These are phyloP conservation scores for Aspergillus candidus DNA, from an alignment of 2,329 filamentous ascomycete species.

Conservation along the genomic window DNA sequence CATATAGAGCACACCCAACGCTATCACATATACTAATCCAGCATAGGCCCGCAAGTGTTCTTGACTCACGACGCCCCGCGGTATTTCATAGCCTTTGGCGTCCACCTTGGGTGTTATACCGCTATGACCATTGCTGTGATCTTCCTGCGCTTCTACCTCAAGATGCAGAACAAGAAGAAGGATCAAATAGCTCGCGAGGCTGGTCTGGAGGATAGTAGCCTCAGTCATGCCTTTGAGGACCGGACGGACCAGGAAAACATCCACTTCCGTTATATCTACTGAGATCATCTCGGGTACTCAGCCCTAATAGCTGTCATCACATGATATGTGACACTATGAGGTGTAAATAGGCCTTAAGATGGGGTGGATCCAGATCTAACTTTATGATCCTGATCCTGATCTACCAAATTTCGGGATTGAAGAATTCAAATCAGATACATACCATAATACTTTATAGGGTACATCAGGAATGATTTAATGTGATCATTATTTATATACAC, in stretches of 20 bases:
- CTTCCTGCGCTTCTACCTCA: conserved; percentile 54
- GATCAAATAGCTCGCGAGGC: conserved; percentile 43
- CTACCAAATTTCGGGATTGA: no score
- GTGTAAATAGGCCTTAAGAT: no score
- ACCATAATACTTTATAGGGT: no score
- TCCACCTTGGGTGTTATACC: conserved; percentile 63
- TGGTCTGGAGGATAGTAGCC: conserved; percentile 36
- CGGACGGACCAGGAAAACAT: conserved; percentile 57
- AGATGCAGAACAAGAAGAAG: conserved; percentile 53
- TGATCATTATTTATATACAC: no score
- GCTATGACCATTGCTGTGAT: conserved; percentile 54
- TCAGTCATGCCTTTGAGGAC: conserved; percentile 56
- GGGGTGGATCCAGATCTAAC: no score
- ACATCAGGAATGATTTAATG: no score
- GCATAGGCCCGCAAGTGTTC: conserved; percentile 58
- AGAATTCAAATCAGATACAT: no score
- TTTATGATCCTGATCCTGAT: no score
- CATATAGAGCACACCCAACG: neutral
- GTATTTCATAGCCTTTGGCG: conserved; percentile 64
- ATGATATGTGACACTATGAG: no score
- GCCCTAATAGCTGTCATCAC: no score
- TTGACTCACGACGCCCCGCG: conserved; percentile 54
- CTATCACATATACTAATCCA: neutral
- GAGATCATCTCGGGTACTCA: neutral
- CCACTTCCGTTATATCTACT: conserved; percentile 55